Conservation (phyloP, 1,139 yeast genomes). For the Trichomonascaceae sp. region DNA sequence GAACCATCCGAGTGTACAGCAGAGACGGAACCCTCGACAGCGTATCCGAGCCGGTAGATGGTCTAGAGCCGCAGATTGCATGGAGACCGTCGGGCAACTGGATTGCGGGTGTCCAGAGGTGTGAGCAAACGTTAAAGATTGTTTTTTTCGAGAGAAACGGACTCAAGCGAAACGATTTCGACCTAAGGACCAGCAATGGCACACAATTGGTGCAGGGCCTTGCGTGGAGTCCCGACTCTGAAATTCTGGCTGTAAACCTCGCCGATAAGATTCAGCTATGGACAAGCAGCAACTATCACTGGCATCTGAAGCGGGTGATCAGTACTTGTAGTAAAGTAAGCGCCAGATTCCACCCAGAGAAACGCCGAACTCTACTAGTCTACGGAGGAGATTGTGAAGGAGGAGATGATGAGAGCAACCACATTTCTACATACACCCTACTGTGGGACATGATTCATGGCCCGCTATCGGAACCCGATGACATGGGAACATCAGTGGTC, state of each 20-base stretch:
- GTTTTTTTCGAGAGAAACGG: constrained; percentile 92
- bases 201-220: constrained; percentile 33
- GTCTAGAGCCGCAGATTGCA: constrained; percentile 55
- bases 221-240: constrained; percentile 77
- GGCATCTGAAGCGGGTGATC: constrained; percentile 66
- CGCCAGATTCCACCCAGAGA: constrained; percentile 67
- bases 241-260: constrained; percentile 58
- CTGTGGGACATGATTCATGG: constrained; percentile 56
- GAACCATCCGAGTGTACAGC: constrained; percentile 73
- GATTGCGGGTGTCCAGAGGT: constrained; percentile 71
- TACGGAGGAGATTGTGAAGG: constrained; percentile 13
- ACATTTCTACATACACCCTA: constrained; percentile 54
- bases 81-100: constrained; percentile 92
- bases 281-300: constrained; percentile 88
- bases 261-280: constrained; percentile 60
- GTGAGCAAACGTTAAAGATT: constrained; percentile 14
- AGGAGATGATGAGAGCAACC: constrained; percentile 13
- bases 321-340: constrained; percentile 12
- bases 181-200: constrained; percentile 37
- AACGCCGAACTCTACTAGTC: constrained; percentile 60
- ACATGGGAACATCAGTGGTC: constrained; percentile 67
- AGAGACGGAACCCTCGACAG: constrained; percentile 66
- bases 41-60: constrained; percentile 84
- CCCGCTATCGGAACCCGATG: constrained; percentile 52
- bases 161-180: constrained; percentile 76